Base-by-base conservation (phyloP, 2,329 filamentous ascomycete genomes). In the Ceratocystis cubensis region DNA sequence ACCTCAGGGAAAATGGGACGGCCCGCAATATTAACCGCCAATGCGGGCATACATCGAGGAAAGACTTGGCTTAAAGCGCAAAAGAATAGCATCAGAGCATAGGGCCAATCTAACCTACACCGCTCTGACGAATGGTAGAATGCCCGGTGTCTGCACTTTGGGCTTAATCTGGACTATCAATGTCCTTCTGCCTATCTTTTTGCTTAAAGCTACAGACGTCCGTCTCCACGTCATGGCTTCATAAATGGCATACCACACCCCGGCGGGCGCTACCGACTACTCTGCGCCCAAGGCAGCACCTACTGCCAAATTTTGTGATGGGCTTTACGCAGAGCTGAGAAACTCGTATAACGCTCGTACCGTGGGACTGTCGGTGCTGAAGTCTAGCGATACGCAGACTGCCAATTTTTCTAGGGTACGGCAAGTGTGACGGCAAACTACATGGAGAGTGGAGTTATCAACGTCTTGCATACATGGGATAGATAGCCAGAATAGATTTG, bases 261-360 rank as follows among this genome's bases (percentile, higher is more conserved):
- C 81, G 0, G 80, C 83, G 1, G 78, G 77, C 66, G 79, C 86
- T 75, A 79, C 83, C 8, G 83, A 87, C 72, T 88, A 87, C 73
- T 76, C 76, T 0, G 78, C 81, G 2, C 80, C 77, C 64, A 87
- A 87, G 74, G 77, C 83, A 1, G 84, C 82, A 0, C 6, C 30
- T 7, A 79, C 82, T 0, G 71, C 84, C 1, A 74, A 80, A 8
- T 83, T 87, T 74, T 83, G 87, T 71, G 84, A 87, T 72, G 84
- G 77, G 0, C 72, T 84, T 0, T 74, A 77, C 0, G 74, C 77
- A 1, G 82, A 84, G 71, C 71, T 84, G 46, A 75, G 75, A 46
- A 79, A 78, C 5, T 73, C 78, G 10, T 84, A 85, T 70, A 77
- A 79, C 30, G 83, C 83, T 1, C 80, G 78, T 0, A 78, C 77